Percentiles rank a stretch among this genome's conserved stretches.
Evolutionary conservation across 345 rosid genomes (phyloP).

Genomic region (Eutrema japonicum): DNA sequence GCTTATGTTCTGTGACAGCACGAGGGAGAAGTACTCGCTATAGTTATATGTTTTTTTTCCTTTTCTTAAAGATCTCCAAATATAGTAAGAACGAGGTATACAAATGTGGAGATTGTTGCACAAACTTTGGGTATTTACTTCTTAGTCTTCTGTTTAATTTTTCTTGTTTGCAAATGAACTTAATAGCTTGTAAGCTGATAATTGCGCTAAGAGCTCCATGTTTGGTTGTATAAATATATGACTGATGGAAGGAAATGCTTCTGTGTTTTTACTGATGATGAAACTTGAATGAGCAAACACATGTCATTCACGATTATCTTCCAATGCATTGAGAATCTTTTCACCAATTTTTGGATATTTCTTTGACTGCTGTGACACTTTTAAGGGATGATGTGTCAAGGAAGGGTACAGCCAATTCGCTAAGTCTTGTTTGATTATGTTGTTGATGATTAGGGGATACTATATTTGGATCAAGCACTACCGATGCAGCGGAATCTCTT

Average conservation of each 20-base stretch:
- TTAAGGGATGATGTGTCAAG: neutral
- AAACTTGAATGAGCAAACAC: neutral
- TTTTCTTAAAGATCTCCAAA: neutral
- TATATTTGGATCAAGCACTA: constrained; percentile 77
- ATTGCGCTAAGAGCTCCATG: constrained; percentile 4
- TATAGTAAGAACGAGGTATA: neutral
- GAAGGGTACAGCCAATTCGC: neutral
- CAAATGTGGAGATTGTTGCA: neutral
- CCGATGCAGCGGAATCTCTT: constrained; percentile 93
- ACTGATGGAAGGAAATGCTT: neutral
- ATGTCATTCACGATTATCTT: neutral
- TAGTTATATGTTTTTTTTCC: neutral
- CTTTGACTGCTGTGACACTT: neutral
- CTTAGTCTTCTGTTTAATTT: neutral
- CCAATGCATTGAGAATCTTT: neutral
- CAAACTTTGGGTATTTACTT: neutral
- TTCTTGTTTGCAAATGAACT: neutral
- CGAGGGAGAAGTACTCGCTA: neutral
- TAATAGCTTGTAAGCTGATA: neutral
- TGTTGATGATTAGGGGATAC: constrained; percentile 71
- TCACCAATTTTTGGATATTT: neutral
- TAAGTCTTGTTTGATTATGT: constrained; percentile 35
- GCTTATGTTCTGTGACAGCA: neutral
- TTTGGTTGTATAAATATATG: neutral
- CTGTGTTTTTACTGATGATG: constrained; percentile 2